These are phyloP conservation scores for Ogataea wickerhamii DNA, from an alignment of 805 yeast species.

Conservation along the genomic window DNA sequence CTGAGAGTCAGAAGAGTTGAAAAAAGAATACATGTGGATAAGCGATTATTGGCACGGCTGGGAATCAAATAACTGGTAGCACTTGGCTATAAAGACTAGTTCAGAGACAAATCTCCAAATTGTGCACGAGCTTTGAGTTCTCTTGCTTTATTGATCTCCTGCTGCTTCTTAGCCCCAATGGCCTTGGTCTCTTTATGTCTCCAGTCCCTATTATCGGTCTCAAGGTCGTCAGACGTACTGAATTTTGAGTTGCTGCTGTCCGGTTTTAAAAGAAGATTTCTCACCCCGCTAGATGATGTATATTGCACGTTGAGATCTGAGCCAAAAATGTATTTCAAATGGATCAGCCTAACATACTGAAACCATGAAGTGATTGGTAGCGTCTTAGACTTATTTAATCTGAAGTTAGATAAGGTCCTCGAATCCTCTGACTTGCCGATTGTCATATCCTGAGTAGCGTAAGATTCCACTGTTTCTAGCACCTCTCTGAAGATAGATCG, in stretches of 20 bases:
- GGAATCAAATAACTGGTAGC: conserved; percentile 5
- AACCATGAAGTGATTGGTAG: conserved; percentile 50
- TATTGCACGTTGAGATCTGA: conserved; percentile 50
- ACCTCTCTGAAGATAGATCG: conserved; percentile 61
- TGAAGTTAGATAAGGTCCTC: conserved; percentile 31
- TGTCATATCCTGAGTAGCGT: conserved; percentile 22
- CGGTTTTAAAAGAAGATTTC: conserved; percentile 22
- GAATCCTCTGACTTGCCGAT: conserved; percentile 9
- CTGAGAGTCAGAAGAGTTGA: conserved; percentile 10
- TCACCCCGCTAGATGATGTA: conserved; percentile 27
- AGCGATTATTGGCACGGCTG: conserved; percentile 2
- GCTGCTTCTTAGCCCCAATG: conserved; percentile 23
- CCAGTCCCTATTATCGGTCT: conserved; percentile 14
- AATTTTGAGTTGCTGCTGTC: conserved; percentile 9
- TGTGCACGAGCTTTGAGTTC: conserved; percentile 22
- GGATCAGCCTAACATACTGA: conserved; percentile 44
- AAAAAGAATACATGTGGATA: conserved; percentile 5
- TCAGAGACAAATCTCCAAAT: conserved; percentile 21
- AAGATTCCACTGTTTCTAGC: conserved; percentile 42
- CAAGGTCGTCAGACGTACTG: conserved; percentile 8
- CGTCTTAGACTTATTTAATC: conserved; percentile 42
- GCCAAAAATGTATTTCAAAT: conserved; percentile 49
- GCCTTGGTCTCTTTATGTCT: conserved; percentile 16
- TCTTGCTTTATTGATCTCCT: conserved; percentile 25
- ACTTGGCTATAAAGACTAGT: not conserved